Evolutionary conservation across 2,329 filamentous ascomycete genomes (phyloP).

Genomic region (Xylariaceae sp.): DNA sequence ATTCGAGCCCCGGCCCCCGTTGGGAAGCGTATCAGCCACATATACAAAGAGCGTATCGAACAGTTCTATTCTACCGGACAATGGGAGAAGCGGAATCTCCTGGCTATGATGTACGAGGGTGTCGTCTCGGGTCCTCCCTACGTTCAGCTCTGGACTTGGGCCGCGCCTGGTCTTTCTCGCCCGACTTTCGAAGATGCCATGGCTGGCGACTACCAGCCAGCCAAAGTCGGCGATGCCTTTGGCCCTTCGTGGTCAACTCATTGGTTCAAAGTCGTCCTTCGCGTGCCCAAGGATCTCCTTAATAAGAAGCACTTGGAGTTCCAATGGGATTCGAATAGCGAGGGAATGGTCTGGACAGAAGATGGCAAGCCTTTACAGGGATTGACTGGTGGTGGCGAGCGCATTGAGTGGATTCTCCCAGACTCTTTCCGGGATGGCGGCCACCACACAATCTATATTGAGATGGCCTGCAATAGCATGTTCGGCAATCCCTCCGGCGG

Average conservation of each 20-base stretch:
- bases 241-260: constrained; percentile 97
- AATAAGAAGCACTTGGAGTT: constrained; percentile 88
- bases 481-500: constrained; percentile 90
- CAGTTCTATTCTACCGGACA: constrained; percentile 82
- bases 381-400: constrained; percentile 85
- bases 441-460: constrained; percentile 89
- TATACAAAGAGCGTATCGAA: constrained; percentile 83
- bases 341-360: constrained; percentile 92
- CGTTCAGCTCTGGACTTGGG: constrained; percentile 86
- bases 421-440: constrained; percentile 81
- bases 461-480: constrained; percentile 99
- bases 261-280: constrained; percentile 89
- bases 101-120: constrained; percentile 76
- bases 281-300: constrained; percentile 73
- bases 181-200: constrained; percentile 86
- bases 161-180: constrained; percentile 77
- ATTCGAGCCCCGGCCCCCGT: constrained; percentile 58
- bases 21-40: constrained; percentile 81
- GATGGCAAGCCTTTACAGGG: constrained; percentile 91
- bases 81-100: constrained; percentile 76
- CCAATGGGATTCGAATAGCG: constrained; percentile 94
- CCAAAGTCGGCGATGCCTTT: constrained; percentile 78
- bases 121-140: constrained; percentile 70
- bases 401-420: constrained; percentile 90
- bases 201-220: constrained; percentile 75